A percentile compares a stretch with the other conserved stretches of the same genome.
Evolutionary conservation across 1,284 basidiomycete genomes (phyloP).

Genomic region (Tranzscheliella williamsii): DNA sequence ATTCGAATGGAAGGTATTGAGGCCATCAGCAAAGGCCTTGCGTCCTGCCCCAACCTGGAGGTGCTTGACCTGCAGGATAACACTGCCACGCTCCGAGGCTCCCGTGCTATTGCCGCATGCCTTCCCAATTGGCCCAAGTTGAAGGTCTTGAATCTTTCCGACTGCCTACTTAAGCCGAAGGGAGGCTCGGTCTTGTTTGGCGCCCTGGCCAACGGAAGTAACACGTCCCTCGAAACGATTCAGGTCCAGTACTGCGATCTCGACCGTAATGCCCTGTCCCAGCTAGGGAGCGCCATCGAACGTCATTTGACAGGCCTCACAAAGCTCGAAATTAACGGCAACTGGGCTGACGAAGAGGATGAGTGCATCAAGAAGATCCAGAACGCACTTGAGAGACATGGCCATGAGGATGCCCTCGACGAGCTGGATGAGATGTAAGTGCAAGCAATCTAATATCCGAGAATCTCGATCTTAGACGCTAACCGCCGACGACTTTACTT

Average conservation of each 20-base stretch:
- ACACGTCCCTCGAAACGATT: conserved; percentile 44
- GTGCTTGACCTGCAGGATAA: conserved; percentile 94
- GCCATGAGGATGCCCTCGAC: conserved; percentile 46
- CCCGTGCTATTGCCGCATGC: conserved; percentile 74
- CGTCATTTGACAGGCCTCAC: conserved; percentile 35
- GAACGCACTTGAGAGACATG: conserved; percentile 46
- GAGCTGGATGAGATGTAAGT: conserved; percentile 56
- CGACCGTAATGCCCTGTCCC: conserved; percentile 46
- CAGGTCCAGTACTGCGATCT: conserved; percentile 58
- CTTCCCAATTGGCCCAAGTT: conserved; percentile 73
- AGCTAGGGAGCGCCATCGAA: conserved; percentile 47
- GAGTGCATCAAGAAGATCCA: conserved; percentile 53
- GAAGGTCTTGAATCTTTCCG: conserved; percentile 81
- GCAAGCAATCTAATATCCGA: neutral
- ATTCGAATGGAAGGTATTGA: conserved; percentile 91
- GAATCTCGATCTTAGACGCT: neutral
- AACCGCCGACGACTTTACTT: neutral
- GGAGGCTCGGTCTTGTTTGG: conserved; percentile 61
- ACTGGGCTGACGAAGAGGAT: conserved; percentile 59
- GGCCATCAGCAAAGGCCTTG: conserved; percentile 76
- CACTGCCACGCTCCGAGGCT: conserved; percentile 78
- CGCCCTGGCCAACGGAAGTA: conserved; percentile 44
- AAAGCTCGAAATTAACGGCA: conserved; percentile 58
- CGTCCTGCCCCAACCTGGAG: conserved; percentile 72
- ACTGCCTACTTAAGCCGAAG: conserved; percentile 78